phyloP scores from a whole-genome alignment of 2,329 filamentous ascomycete species.

The Claviceps humidiphila region DNA sequence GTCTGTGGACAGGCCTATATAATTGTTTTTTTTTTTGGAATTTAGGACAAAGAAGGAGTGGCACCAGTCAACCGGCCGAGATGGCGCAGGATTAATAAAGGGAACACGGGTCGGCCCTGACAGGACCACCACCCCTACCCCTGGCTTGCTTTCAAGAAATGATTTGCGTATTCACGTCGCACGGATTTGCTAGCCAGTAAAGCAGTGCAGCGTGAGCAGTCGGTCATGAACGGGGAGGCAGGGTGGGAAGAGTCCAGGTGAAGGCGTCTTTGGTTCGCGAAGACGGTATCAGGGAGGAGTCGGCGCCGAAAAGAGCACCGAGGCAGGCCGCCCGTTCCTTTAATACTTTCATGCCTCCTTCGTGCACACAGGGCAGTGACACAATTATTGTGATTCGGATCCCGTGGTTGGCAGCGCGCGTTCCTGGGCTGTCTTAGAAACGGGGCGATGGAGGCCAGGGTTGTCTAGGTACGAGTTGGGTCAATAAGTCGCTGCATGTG shows the following conservation, averaged over 20 bases:
- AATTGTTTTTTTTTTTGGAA: too few species aligned
- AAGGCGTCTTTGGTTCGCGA: neutral
- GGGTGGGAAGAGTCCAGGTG: neutral
- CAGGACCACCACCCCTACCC: neutral
- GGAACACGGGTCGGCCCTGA: slow-evolving; percentile 2
- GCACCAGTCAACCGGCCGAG: neutral
- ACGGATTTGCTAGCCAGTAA: neutral
- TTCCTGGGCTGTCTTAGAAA: slow-evolving; percentile 1
- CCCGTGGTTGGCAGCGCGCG: neutral
- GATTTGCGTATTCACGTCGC: neutral
- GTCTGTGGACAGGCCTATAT: neutral
- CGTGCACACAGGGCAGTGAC: neutral
- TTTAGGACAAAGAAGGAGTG: neutral
- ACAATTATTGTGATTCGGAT: neutral
- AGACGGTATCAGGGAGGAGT: neutral
- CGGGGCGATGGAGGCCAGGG: neutral
- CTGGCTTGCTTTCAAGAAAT: neutral
- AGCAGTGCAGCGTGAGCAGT: slow-evolving; percentile 2
- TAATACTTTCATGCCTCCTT: neutral
- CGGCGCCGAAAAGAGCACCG: neutral
- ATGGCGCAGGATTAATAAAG: slow-evolving; percentile 1
- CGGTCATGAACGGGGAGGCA: neutral
- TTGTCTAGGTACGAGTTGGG: neutral
- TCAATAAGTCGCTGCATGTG: neutral
- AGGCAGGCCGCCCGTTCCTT: neutral